Base-by-base conservation (phyloP, 192 early-diverging fungal genomes). In the Rhizophagus sp. region DNA sequence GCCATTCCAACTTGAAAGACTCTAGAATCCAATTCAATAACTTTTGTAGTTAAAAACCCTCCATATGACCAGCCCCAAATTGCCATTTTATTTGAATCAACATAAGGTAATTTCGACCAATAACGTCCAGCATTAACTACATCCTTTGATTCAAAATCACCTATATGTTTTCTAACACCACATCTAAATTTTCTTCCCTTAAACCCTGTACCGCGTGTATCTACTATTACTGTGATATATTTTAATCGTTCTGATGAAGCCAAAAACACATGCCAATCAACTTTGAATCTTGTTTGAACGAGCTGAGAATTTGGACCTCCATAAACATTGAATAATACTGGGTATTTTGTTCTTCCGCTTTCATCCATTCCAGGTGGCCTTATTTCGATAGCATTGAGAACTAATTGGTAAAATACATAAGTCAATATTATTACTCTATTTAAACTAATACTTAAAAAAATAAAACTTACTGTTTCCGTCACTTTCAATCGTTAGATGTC, bases 61-160 rank as follows among this genome's bases (percentile, higher is more conserved):
- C 97, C 97, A 82, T 94, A 99, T 2, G 94, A 96, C 94, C 97
- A 99, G 24, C 97, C 97, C 97, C 97, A 99, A 67, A 99, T 93
- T 9, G 95, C 96, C 22, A 98, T 89, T 66, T 90, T 85, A 33
- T 87, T 84, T 22, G 88, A 81, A 83, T 99, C 96, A 74, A 98
- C 92, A 84, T 94, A 99, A 3, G 91, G 76, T 82, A 90, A 75
- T 12, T 69, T 80, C 82, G 89, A 81, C 89, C 89, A 90, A 70
- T 88, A 86, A 80, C 90, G 83, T n/a, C 92, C 96, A 13, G 95
- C 95, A 30, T 90, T 92, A 11, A 97, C 89, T 78, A 97, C 92
- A 87, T 99, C 97, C n/a, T 88, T 86, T 1, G 92, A 88, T 84
- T 99, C 97, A 15, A 91, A 80, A 13, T 88, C 81, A 22, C 97